Percentiles rank a stretch among this genome's conserved stretches.
Evolutionary conservation across 306 rosid genomes (phyloP).

Genomic region (Acacia crassicarpa): DNA sequence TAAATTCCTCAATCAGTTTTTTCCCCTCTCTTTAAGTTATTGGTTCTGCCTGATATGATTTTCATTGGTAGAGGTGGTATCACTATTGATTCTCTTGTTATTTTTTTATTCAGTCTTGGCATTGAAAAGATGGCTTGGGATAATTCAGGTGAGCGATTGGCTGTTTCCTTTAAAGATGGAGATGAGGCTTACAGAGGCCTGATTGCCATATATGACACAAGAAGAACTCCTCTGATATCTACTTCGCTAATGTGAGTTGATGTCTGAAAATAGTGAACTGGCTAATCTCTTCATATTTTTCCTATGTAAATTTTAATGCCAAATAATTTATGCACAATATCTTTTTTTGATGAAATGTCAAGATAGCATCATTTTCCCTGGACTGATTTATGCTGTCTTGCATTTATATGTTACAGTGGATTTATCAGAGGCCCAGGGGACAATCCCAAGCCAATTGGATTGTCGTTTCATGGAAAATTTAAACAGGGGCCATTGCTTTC

Average conservation of each 20-base stretch:
- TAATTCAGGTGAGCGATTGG: constrained; percentile 94
- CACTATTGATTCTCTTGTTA: constrained; percentile 19
- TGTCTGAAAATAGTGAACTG: constrained; percentile 19
- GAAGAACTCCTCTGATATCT: constrained; percentile 72
- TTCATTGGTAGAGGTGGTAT: constrained; percentile 23
- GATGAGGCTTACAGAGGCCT: constrained; percentile 76
- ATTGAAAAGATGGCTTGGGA: constrained; percentile 95
- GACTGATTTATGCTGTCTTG: constrained; percentile 12
- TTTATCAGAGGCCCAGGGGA: constrained; percentile 98
- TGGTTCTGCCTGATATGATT: constrained; percentile 5
- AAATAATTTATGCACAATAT: not conserved
- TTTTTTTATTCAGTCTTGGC: constrained; percentile 65
- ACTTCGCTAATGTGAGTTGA: constrained; percentile 81
- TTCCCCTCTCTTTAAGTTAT: not conserved
- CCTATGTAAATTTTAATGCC: constrained; percentile 9
- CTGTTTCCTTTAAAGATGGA: constrained; percentile 78
- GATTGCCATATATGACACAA: constrained; percentile 81
- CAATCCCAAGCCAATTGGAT: constrained; percentile 69
- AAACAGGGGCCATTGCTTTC: constrained; percentile 95
- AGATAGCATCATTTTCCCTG: not conserved
- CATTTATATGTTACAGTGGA: constrained; percentile 58
- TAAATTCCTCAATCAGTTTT: not conserved
- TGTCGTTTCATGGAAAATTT: constrained; percentile 81
- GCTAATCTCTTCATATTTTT: not conserved
- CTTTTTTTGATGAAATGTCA: not conserved